phyloP scores from a whole-genome alignment of 2,329 filamentous ascomycete genomes.

The Pseudocercospora pini-densiflorae region DNA sequence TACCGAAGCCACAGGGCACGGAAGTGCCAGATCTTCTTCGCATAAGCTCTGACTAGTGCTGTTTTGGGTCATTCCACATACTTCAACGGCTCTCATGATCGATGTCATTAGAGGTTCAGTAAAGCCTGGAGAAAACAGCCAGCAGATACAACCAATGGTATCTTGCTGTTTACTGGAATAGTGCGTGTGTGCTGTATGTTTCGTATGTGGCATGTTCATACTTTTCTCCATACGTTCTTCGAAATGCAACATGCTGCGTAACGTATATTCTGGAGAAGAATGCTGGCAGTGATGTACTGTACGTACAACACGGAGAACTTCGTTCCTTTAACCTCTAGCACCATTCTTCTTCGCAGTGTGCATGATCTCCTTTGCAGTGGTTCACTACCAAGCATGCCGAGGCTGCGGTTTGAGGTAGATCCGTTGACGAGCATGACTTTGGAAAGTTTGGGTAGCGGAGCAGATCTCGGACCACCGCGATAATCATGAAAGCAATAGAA shows the following conservation, averaged over 20 bases:
- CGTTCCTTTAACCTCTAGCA: neutral
- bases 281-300: neutral
- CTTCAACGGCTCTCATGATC: neutral
- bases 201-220: neutral
- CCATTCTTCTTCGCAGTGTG: neutral
- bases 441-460: neutral
- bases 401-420: neutral
- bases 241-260: neutral
- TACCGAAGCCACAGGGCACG: neutral
- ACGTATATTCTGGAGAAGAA: neutral
- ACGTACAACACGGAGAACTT: neutral
- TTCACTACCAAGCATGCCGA: neutral
- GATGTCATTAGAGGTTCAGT: neutral
- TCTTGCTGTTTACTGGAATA: neutral
- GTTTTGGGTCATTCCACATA: neutral
- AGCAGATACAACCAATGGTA: neutral
- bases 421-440: neutral
- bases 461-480: neutral
- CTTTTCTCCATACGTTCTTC: neutral
- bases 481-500: no score
- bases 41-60: neutral
- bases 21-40: neutral
- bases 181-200: neutral
- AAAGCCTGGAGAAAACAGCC: neutral
- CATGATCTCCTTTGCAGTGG: neutral